Conservation (phyloP, 2,329 filamentous ascomycete genomes). For the Raffaelea deltoideospora region DNA sequence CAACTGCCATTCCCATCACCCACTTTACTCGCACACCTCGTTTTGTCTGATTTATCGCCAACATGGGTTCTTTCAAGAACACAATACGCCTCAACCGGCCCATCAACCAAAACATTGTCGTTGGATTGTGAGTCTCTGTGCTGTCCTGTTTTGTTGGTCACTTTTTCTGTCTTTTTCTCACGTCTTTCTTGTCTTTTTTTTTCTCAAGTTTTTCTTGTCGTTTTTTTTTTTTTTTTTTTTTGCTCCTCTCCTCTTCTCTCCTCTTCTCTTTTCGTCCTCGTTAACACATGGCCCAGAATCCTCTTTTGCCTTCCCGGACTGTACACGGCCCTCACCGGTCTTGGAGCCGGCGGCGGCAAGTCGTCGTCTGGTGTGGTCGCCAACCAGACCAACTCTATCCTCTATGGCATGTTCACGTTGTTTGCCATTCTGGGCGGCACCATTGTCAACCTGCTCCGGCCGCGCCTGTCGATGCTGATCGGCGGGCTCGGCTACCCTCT, state of each 20-base stretch:
- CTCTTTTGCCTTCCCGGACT: background rate
- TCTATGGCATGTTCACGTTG: slow-evolving; percentile 5
- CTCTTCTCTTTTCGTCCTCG: background rate
- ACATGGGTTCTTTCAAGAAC: too few relatives aligned
- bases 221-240: too few relatives aligned
- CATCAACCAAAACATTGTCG: background rate
- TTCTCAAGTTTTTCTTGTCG: too few relatives aligned
- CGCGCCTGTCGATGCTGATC: slow-evolving; percentile 7
- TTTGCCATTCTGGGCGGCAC: slow-evolving; percentile 5
- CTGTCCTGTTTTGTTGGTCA: too few relatives aligned
- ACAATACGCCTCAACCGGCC: background rate
- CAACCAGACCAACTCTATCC: background rate
- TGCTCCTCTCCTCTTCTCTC: too few relatives aligned
- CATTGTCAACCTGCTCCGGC: slow-evolving; percentile 9
- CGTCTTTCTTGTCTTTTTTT: too few relatives aligned
- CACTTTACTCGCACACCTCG: too few relatives aligned
- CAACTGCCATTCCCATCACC: too few relatives aligned
- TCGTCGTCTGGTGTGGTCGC: background rate
- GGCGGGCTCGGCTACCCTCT: slow-evolving; percentile 10
- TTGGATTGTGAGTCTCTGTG: background rate
- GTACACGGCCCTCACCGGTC: background rate
- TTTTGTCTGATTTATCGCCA: too few relatives aligned
- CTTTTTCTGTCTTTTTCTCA: too few relatives aligned
- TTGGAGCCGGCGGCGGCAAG: background rate
- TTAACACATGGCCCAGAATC: background rate